These are phyloP conservation scores for Juncus inflexus DNA, from an alignment of 176 grass and related monocot genomes.

Conservation along the genomic window DNA sequence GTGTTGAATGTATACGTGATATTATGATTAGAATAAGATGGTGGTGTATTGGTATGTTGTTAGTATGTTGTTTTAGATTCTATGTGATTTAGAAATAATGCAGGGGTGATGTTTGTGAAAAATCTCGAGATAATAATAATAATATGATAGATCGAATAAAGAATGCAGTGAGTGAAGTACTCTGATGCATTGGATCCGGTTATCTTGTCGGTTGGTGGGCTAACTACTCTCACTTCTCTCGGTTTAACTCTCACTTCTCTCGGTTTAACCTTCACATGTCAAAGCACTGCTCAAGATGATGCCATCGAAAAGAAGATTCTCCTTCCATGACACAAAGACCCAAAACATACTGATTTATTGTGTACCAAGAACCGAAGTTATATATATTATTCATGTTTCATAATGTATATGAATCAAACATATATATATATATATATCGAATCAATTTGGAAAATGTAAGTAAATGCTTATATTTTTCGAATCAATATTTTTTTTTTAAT, in stretches of 20 bases:
- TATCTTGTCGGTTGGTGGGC: not conserved
- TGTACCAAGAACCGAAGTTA: too few species aligned
- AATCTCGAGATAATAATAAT: not conserved
- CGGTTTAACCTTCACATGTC: constrained; percentile 19
- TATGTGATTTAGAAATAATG: not conserved
- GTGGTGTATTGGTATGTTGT: constrained; percentile 4
- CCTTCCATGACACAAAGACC: not conserved
- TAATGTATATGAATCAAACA: too few species aligned
- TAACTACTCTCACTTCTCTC: too few species aligned
- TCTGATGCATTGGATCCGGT: constrained; percentile 27
- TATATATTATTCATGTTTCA: too few species aligned
- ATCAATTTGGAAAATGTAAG: too few species aligned
- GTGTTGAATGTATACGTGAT: constrained; percentile 11
- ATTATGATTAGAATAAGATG: constrained; percentile 9
- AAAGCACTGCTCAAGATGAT: constrained; percentile 1
- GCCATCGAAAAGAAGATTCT: constrained; percentile 13
- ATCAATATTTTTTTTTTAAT: too few species aligned
- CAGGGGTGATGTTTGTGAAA: not conserved
- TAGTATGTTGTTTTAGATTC: not conserved
- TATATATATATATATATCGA: too few species aligned
- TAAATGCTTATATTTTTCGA: too few species aligned
- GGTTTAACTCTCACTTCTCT: too few species aligned
- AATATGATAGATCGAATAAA: not conserved
- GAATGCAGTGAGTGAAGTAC: constrained; percentile 4
- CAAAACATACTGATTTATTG: constrained; percentile 11